Evolutionary conservation across 768 basidiomycete species (phyloP).

Genomic region (Termitomyces sp.): DNA sequence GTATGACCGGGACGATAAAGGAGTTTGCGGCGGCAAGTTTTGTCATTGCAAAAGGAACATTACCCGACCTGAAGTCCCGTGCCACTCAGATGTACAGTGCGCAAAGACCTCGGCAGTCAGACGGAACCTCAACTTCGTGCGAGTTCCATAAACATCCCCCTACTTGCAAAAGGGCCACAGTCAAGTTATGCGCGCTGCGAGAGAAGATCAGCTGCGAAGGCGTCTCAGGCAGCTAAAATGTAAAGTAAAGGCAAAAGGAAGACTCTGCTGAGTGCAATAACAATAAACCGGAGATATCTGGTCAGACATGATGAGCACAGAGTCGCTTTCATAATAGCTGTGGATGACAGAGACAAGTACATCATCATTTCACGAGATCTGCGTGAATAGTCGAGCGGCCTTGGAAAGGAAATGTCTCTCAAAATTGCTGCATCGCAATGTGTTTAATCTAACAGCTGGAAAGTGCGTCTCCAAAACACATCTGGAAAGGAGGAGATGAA

Average conservation of each 20-base stretch:
- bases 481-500: conserved; percentile 8
- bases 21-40: conserved; percentile 7
- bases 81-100: neutral
- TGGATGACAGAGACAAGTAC: conserved; percentile 5
- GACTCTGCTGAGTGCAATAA: neutral
- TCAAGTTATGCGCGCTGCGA: conserved; percentile 2
- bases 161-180: neutral
- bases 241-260: neutral
- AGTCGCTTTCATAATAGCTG: too few species aligned
- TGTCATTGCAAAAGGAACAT: neutral
- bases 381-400: neutral
- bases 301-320: too few species aligned
- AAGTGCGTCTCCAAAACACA: conserved; percentile 5
- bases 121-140: conserved; percentile 2
- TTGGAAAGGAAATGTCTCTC: conserved; percentile 8
- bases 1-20: conserved; percentile 1
- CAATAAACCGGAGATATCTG: too few species aligned
- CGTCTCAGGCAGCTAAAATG: neutral
- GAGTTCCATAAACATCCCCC: conserved; percentile 2
- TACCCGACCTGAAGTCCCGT: neutral
- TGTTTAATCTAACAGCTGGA: conserved; percentile 13
- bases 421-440: conserved; percentile 21
- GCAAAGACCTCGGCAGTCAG: conserved; percentile 5
- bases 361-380: conserved; percentile 17
- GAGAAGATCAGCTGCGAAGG: neutral